Base-by-base conservation (phyloP, 306 rosid species). In the Trifolium dubium region DNA sequence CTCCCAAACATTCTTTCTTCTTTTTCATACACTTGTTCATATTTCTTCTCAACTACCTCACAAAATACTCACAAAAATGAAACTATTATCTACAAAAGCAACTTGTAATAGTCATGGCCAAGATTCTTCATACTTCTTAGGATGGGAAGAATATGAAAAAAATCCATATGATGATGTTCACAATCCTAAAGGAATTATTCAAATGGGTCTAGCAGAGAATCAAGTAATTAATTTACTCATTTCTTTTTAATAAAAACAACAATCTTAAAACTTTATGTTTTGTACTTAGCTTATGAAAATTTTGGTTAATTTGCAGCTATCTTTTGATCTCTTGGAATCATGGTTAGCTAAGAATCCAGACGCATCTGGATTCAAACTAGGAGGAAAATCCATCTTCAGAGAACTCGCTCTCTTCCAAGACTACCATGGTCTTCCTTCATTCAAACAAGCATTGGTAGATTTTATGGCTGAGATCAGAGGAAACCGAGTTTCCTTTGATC, bases 321-420 rank as follows among this genome's bases (percentile, higher is more conserved):
- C 89, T 14, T 91, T 94, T 31, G 97, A 94, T 71, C 88, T 88
- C 32, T 73, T 84, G 11, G 96, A 94, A 80, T 86, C 97, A 8
- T 94, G 98, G 98, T 81, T 94, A 0, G 82, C 77, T 0, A 80
- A 89, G 83, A 94, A 94, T 81, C 98, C 96, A 1, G 96, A 94
- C 39, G 96, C 73, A 1, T 72, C 91, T 0, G 89, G 91, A 12
- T 84, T 91, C 81, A 87, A 85, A 77, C 83, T 86, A 55, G 90
- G 81, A 0, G 98, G 97, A 0, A 75, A 89, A 59, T 91, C 96
- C 75, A 89, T 91, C 32, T 94, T 94, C 77, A 66, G 95, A 14
- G 96, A 94, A 79, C 90, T 94, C 0, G 98, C 97, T 77, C 97
- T 94, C 51, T 94, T 94, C 83, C 98, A 94, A 76, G 98, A 91